Conservation (phyloP, 83 land plant species). For the Thuja plicata region DNA sequence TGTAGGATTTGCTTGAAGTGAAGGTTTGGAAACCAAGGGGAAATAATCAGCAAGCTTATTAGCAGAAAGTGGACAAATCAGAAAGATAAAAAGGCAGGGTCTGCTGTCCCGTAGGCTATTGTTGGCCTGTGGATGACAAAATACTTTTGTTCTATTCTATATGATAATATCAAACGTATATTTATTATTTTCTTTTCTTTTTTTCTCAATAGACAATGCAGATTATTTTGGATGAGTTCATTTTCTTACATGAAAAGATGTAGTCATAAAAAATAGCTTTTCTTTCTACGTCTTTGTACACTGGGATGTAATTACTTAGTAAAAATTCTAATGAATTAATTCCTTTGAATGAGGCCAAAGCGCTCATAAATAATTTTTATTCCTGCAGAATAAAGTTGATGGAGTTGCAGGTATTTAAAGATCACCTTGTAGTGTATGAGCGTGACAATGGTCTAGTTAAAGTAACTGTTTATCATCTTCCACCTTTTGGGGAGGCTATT, state of each 20-base stretch:
- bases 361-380: neutral
- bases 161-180: neutral
- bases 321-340: neutral
- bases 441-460: constrained; percentile 82
- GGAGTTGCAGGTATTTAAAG: constrained; percentile 62
- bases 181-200: neutral
- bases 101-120: too few relatives aligned
- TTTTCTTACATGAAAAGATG: neutral
- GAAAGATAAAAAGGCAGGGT: too few relatives aligned
- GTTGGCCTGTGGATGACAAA: too few relatives aligned
- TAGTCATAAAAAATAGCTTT: neutral
- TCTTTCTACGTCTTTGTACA: neutral
- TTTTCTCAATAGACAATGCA: neutral
- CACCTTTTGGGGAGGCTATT: constrained; percentile 67
- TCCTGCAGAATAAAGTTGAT: constrained; percentile 82
- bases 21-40: too few relatives aligned
- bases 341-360: neutral
- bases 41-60: too few relatives aligned
- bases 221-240: neutral
- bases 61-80: too few relatives aligned
- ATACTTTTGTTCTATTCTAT: neutral
- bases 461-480: constrained; percentile 65
- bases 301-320: neutral
- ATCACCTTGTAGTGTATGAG: constrained; percentile 82
- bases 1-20: too few relatives aligned